Percentiles rank a stretch among this genome's conserved stretches.
Evolutionary conservation across 768 basidiomycete genomes (phyloP).

Genomic region (Rhodotorula toruloides): DNA sequence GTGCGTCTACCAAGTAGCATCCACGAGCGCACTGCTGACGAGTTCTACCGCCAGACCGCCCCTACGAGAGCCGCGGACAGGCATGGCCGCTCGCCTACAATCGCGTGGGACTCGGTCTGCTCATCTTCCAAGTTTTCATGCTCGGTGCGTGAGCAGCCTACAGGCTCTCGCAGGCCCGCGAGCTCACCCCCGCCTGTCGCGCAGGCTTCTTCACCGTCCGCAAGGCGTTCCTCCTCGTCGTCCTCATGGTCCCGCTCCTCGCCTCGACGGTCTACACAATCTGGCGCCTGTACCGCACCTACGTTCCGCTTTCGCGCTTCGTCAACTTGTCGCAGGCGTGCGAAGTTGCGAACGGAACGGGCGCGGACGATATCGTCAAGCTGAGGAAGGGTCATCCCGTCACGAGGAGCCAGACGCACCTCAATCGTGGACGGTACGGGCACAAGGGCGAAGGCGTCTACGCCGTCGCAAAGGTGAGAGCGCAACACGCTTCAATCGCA

Average conservation of each 20-base stretch:
- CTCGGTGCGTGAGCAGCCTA: conserved; percentile 30
- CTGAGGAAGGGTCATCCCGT: conserved; percentile 79
- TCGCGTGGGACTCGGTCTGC: conserved; percentile 82
- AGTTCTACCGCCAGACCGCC: conserved; percentile 58
- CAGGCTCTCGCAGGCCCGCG: not conserved
- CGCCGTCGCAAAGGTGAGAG: conserved; percentile 87
- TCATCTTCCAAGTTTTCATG: conserved; percentile 96
- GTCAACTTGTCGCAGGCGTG: conserved; percentile 82
- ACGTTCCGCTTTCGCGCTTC: conserved; percentile 69
- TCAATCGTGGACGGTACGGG: conserved; percentile 81
- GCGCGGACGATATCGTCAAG: conserved; percentile 65
- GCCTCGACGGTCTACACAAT: conserved; percentile 70
- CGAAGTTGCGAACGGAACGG: conserved; percentile 51
- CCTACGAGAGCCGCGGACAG: conserved; percentile 93
- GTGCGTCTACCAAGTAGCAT: too few species aligned
- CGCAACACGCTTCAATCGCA: too few species aligned
- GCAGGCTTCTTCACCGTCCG: conserved; percentile 81
- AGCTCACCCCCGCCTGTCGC: not conserved
- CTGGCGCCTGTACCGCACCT: conserved; percentile 65
- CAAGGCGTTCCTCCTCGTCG: conserved; percentile 58
- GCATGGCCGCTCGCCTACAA: conserved; percentile 96
- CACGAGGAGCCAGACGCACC: conserved; percentile 79
- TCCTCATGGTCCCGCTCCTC: conserved; percentile 69
- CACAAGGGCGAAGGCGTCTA: conserved; percentile 91
- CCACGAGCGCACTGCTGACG: not conserved